Evolutionary conservation across 345 rosid genomes (phyloP), one percentile per base, ranked within the genome.

Genomic region (Lagerstroemia speciosa): DNA sequence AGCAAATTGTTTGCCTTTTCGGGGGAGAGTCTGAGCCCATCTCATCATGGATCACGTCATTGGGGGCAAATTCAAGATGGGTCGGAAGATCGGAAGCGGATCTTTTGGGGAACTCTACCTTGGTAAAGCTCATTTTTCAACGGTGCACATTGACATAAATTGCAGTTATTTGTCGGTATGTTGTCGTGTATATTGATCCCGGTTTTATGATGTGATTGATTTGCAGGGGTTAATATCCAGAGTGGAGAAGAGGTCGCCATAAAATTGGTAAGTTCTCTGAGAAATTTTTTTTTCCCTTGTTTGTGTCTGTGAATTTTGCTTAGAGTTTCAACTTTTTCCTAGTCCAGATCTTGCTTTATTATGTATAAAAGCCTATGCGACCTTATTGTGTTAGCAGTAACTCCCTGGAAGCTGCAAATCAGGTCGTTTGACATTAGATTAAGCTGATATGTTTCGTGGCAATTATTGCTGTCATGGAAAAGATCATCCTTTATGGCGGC

Each of bases 201-300:
- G 57, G 24, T 45, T 17, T 27, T 36, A n/a, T 37, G 41, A 20
- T 72, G 37, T 27, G 67, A 37, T 45, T 53, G 27, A 20, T 48
- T n/a, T 68, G 65, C 69, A 90, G 96, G 96, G 71, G 82, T 80
- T 70, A 88, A 90, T 81, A 78, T 76, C 43, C 89, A 87, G 81
- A 84, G 80, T 69, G 93, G 93, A 64, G 96, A 90, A 74, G 96
- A 90, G 77, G 91, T 88, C 62, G 96, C 93, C 62, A 89, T 88
- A 72, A 90, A 90, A 87, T 79, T 88, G 91, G 96, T 90, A 82
- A 53, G 83, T 24, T n/a, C 60, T n/a, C 60, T 1, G 29, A 53
- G 27, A 53, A 12, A 14, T 30, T 53, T 15, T 11, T n/a, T 19
- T n/a, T 53, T 53, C 6, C 14, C 2, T n/a, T 53, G 4, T 6